Base-by-base conservation (phyloP, 371 early-diverging fungal genomes). In the Saksenaea vasiformis region DNA sequence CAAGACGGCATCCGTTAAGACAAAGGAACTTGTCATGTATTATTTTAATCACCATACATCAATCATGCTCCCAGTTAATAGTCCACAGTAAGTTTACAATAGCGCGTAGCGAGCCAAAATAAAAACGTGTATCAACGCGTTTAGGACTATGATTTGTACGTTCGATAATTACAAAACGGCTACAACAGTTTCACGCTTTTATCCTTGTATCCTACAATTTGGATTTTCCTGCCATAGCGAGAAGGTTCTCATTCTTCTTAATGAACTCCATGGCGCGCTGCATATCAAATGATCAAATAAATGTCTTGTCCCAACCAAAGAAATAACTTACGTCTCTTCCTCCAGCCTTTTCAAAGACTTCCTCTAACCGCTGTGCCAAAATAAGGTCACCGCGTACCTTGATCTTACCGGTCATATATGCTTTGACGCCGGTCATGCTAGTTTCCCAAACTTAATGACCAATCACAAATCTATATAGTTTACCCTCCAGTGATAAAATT, bases 401-500 rank as follows among this genome's bases (percentile, higher is more conserved):
- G 35, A 81, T 73, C 35, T 60, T 66, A 19, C 78, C 75, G 9
- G 62, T 68, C 79, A 77, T 77, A 35, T 81, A 81, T 5, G 77
- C 82, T n/a, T 73, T 78, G 35, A 80, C 69, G 22, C 80, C 80
- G 15, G 75, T 77, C 69, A 80, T 67, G 14, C 80, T 80, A 57
- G 44, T 56, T 3, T n/a, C 26, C 9, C 36, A 37, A 24, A n/a
- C 26, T 24, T 22, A 61, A 19, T 13, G 24, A 28, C 22, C 41
- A 28, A 34, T 27, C n/a, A 54, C 8, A 3, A 19, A 36, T n/a
- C 2, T 15, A 24, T 31, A 35, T 17, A 27, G n/a, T 28, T 58
- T 73, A 80, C 80, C 77, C 80, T 64, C 80, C 78, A 27, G 78
- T 78, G 31, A 80, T 72, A 59, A 77, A 77, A 43, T 78, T 77